Evolutionary conservation across 495 filamentous ascomycete genomes (phyloP), one percentile per base, ranked within the genome.

Genomic region (Penicillium dipodomyicola): DNA sequence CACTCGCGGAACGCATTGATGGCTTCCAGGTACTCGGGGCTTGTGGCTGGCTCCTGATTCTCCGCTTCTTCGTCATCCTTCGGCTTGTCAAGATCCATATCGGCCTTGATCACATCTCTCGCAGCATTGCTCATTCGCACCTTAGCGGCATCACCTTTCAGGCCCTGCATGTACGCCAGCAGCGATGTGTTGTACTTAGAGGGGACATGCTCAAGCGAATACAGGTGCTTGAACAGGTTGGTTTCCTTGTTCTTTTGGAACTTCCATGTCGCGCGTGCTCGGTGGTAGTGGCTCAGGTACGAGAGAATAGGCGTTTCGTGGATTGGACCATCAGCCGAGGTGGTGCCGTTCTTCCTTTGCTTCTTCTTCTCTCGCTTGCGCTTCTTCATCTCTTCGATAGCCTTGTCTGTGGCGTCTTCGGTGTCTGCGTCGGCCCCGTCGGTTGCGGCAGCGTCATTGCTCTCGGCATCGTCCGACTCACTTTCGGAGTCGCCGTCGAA

Each of bases 221-320:
- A 89, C 22, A 89, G 70, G 67, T 94, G 84, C 73, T 92, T 92
- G 69, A 96, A 82, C 15, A 96, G 72, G 53, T 87, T 82, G 15
- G 84, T 88, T 73, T 96, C 90, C 65, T 88, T 82, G 53, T 86
- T 87, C 75, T 96, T 96, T 76, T 92, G 92, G 75, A 96, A 96
- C 71, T 96, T 96, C 92, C 92, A 96, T 37, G 72, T 76, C 0
- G 77, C 70, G 42, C 82, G 84, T 45, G 82, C 77, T 42, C 79
- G 81, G 67, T 87, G 74, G 80, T 89, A 92, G 67, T 80, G 79
- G 23, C 76, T 79, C 20, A 96, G 78, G 68, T 96, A 96, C 20
- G 72, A 75, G 37, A 95, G 81, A 54, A 90, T 84, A 5, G 85
- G 82, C 44, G 82, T 79, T 61, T 83, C 71, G 51, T 71, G 64